Percentiles rank a stretch among this genome's conserved stretches.
Conservation (phyloP, 2,329 filamentous ascomycete species). For the Phyllosticta ampelicida region DNA sequence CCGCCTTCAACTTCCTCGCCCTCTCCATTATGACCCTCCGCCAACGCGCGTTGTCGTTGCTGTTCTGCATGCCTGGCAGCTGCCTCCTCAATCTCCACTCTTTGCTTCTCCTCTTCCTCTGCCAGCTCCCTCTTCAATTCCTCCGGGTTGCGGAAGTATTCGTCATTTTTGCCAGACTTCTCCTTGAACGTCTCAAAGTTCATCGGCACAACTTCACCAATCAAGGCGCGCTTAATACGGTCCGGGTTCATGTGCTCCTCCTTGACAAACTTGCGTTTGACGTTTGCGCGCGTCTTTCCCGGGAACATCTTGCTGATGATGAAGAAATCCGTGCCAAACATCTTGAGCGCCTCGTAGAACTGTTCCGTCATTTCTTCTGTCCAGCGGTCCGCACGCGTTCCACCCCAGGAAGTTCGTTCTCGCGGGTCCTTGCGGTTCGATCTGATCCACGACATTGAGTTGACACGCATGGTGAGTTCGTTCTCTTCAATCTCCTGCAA, state of each 20-base stretch:
- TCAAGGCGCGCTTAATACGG: constrained; percentile 53
- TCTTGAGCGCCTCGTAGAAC: constrained; percentile 64
- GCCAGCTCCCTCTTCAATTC: constrained; percentile 23
- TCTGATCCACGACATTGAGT: constrained; percentile 58
- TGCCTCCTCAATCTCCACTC: constrained; percentile 27
- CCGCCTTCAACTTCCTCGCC: constrained; percentile 3
- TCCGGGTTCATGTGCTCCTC: constrained; percentile 60
- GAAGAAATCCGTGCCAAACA: constrained; percentile 75
- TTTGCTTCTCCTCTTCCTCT: constrained; percentile 18
- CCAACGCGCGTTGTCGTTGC: constrained; percentile 24
- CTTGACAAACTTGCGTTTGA: constrained; percentile 74
- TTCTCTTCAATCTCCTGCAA: constrained; percentile 62
- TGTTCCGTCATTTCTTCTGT: constrained; percentile 57
- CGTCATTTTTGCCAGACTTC: constrained; percentile 25
- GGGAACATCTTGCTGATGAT: constrained; percentile 70
- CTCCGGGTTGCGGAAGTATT: constrained; percentile 27
- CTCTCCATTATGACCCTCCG: constrained; percentile 7
- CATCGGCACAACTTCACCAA: constrained; percentile 29
- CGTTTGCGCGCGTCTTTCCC: constrained; percentile 56
- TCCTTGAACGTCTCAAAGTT: constrained; percentile 31
- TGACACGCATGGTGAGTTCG: constrained; percentile 64
- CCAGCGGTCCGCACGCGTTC: constrained; percentile 39
- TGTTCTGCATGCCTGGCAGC: constrained; percentile 24
- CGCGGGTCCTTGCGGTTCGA: constrained; percentile 39
- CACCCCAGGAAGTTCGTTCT: constrained; percentile 28